Evolutionary conservation across 768 basidiomycete genomes (phyloP).

Genomic region (Tulasnella sp.): DNA sequence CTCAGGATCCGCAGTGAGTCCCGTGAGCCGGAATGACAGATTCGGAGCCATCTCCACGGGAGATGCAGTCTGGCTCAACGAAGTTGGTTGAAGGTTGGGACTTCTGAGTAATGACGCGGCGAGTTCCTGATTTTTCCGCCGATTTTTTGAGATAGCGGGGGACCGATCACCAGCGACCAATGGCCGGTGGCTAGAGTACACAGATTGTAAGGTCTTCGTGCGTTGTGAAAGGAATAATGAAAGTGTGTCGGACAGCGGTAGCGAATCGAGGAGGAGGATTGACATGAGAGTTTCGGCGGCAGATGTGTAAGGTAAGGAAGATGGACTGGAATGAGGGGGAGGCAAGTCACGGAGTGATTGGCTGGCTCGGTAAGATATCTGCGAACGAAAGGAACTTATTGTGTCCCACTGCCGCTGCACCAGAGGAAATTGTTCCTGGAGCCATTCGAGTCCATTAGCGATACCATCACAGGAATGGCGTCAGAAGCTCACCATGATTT

Average conservation of each 20-base stretch:
- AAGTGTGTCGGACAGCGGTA: constrained; percentile 63
- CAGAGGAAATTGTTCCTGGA: constrained; percentile 74
- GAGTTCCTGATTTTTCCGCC: constrained; percentile 6
- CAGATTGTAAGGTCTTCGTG: constrained; percentile 19
- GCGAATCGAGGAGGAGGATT: constrained; percentile 80
- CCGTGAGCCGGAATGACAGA: constrained; percentile 12
- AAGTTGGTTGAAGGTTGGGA: constrained; percentile 33
- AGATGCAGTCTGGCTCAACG: constrained; percentile 6
- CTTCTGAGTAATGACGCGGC: constrained; percentile 37
- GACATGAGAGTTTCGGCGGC: constrained; percentile 54
- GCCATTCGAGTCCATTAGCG: background rate
- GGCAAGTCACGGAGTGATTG: constrained; percentile 56
- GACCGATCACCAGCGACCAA: background rate
- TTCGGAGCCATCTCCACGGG: background rate
- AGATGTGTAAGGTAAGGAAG: background rate
- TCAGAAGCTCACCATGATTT: constrained; percentile 41
- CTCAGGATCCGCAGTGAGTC: constrained; percentile 28
- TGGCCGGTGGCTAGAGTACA: constrained; percentile 4
- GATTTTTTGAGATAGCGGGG: constrained; percentile 9
- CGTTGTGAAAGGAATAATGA: constrained; percentile 56
- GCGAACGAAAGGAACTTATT: constrained; percentile 73
- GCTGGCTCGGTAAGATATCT: constrained; percentile 83
- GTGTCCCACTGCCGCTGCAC: constrained; percentile 90
- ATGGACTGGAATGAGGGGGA: constrained; percentile 38
- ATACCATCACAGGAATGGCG: background rate